These are phyloP conservation scores for Tolypocladium sp. DNA, from an alignment of 2,329 filamentous ascomycete genomes.

Conservation along the genomic window DNA sequence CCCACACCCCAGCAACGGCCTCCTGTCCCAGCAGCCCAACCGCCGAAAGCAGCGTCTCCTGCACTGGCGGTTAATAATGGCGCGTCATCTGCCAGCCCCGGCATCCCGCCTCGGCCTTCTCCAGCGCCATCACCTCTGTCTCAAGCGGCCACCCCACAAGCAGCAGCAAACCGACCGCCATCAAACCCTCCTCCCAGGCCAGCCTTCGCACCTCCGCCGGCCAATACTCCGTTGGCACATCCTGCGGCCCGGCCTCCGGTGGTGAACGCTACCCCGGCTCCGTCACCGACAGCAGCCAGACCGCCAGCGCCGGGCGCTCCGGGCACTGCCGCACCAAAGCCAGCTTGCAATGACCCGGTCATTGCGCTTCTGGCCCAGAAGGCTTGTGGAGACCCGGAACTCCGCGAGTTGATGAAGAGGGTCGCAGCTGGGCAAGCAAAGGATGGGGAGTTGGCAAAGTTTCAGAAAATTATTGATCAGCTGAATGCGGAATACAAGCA, in stretches of 20 bases:
- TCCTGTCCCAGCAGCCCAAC: constrained; percentile 1
- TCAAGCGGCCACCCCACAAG: constrained; percentile 12
- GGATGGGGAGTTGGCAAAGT: constrained; percentile 61
- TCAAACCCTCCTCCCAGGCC: constrained; percentile 11
- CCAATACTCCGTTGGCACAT: neutral
- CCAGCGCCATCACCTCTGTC: constrained; percentile 6
- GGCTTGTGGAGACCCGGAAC: constrained; percentile 61
- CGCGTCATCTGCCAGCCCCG: constrained; percentile 3
- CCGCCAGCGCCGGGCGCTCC: neutral
- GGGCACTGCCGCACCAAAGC: constrained; percentile 10
- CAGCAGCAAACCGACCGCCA: constrained; percentile 9
- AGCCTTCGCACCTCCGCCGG: constrained; percentile 10
- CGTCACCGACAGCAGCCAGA: constrained; percentile 2
- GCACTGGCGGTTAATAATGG: neutral
- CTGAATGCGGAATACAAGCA: constrained; percentile 53
- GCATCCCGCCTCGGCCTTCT: constrained; percentile 1
- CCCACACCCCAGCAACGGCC: constrained; percentile 4
- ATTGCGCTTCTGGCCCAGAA: constrained; percentile 71
- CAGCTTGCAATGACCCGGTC: constrained; percentile 55
- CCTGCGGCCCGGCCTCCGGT: constrained; percentile 19
- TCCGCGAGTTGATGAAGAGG: constrained; percentile 75
- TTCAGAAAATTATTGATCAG: constrained; percentile 74
- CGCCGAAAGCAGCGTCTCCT: neutral
- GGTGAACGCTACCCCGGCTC: constrained; percentile 10
- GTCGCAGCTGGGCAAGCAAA: constrained; percentile 69